These are phyloP conservation scores for Tremella fuciformis DNA, from an alignment of 768 basidiomycete genomes.

Conservation along the genomic window DNA sequence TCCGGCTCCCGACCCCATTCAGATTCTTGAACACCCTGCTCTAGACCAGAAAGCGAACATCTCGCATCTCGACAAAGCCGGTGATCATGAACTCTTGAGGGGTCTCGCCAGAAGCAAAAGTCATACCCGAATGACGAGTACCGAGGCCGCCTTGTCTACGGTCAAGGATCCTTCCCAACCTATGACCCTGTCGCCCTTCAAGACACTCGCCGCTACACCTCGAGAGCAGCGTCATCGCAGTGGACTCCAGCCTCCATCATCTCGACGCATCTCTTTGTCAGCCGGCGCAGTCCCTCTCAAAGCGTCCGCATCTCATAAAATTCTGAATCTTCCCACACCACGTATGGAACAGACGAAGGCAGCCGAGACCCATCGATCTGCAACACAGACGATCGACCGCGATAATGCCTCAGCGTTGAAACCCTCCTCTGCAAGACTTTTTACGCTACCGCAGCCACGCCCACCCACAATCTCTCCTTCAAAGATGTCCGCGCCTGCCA, in stretches of 20 bases:
- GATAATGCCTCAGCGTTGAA: background rate
- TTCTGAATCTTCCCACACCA: constrained; percentile 8
- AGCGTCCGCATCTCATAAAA: constrained; percentile 16
- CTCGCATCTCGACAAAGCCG: background rate
- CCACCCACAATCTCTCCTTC: background rate
- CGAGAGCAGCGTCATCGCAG: constrained; percentile 1
- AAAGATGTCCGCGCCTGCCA: background rate
- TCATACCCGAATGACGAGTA: background rate
- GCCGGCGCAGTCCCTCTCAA: constrained; percentile 28
- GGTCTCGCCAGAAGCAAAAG: background rate
- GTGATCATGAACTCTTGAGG: background rate
- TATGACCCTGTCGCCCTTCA: background rate
- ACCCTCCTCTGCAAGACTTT: background rate
- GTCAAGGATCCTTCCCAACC: background rate
- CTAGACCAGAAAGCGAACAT: too few species aligned
- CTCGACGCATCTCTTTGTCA: constrained; percentile 30
- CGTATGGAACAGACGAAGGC: background rate
- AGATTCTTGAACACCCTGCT: too few species aligned
- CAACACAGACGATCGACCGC: too few species aligned
- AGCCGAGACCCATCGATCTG: too few species aligned
- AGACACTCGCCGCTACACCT: background rate
- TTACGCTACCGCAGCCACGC: background rate
- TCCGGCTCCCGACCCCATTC: too few species aligned
- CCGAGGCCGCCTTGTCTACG: background rate
- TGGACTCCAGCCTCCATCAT: background rate